These are phyloP conservation scores for Porcisia hertigi DNA, from an alignment of 208 protist species.

Conservation along the genomic window DNA sequence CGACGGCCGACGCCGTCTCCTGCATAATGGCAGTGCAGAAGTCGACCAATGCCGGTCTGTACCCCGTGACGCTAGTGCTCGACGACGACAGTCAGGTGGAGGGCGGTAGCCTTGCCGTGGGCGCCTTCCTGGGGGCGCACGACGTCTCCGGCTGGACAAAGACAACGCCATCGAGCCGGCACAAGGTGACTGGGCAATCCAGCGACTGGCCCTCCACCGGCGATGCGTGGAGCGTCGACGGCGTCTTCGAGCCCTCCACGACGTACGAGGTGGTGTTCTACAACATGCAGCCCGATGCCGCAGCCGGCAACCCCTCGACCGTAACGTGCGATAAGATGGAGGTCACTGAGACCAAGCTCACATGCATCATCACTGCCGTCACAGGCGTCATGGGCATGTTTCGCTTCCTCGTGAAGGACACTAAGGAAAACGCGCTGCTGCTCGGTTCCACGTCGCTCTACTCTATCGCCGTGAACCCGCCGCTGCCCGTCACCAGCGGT, in stretches of 20 bases:
- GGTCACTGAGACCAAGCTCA: conserved; percentile 21
- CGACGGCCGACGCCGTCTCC: neutral
- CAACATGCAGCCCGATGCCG: conserved; percentile 17
- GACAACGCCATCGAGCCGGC: neutral
- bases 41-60: conserved; percentile 11
- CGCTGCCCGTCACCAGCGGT: conserved; percentile 26
- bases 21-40: conserved; percentile 19
- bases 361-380: conserved; percentile 29
- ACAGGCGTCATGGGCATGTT: conserved; percentile 43
- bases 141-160: conserved; percentile 6
- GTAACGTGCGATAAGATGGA: conserved; percentile 10
- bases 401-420: conserved; percentile 32
- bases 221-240: conserved; percentile 28
- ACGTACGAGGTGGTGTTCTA: conserved; percentile 43
- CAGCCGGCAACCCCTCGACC: conserved; percentile 7
- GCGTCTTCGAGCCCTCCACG: conserved; percentile 29
- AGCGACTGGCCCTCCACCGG: conserved; percentile 30
- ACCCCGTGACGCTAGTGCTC: conserved; percentile 22
- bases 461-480: conserved; percentile 32
- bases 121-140: neutral
- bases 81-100: neutral
- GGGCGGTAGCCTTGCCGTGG: conserved; percentile 22
- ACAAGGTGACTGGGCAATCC: conserved; percentile 27
- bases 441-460: conserved; percentile 24
- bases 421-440: conserved; percentile 22